Evolutionary conservation across 2,329 filamentous ascomycete species (phyloP), one percentile per base, ranked within the genome.

Genomic region (Penicillium sp.): DNA sequence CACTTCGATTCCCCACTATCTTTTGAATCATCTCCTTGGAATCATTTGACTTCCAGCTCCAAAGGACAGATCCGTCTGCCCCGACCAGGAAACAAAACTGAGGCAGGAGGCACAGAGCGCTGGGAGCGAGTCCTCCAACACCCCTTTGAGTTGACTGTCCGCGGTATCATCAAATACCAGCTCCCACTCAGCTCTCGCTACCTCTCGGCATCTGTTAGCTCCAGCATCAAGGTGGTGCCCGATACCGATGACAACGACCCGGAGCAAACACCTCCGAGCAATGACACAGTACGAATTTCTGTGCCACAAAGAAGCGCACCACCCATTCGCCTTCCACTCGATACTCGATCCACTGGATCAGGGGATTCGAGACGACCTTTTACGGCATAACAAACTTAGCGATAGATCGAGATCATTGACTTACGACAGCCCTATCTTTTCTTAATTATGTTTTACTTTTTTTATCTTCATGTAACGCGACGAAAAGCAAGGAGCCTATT

Each of bases 81-180:
- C 24, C 82, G 85, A 48, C 93, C 93, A 0, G 90, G 91, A 4
- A 98, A 97, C 68, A 83, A 83, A 60, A 97, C 93, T 0, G 83
- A 88, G 63, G 75, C 80, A 38, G 86, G 87, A 35, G 93, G 91
- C 8, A 84, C 84, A 2, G 82, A 86, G 63, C 82, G 90, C 12
- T 98, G 93, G 93, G 88, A 95, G 65, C 80, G 83, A 52, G 90
- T 97, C 41, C 76, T 96, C 44, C 82, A 94, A 57, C 87, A 96
- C 67, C 87, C 91, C 39, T 98, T 97, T 60, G 88, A 96, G 58
- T 77, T 98, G 43, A 91, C 97, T 53, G 80, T 98, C 37, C 84
- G 93, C 60, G 93, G 93, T 21, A 86, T 93, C 13, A 76, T 98
- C 58, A 89, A 90, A 64, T 98, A 98, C 63, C 76, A 80, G 54